A percentile compares a stretch with the other conserved stretches of the same genome.
These are phyloP conservation scores for Solanum corneliomulleri DNA, from an alignment of 257 asterid genomes.

Conservation along the genomic window DNA sequence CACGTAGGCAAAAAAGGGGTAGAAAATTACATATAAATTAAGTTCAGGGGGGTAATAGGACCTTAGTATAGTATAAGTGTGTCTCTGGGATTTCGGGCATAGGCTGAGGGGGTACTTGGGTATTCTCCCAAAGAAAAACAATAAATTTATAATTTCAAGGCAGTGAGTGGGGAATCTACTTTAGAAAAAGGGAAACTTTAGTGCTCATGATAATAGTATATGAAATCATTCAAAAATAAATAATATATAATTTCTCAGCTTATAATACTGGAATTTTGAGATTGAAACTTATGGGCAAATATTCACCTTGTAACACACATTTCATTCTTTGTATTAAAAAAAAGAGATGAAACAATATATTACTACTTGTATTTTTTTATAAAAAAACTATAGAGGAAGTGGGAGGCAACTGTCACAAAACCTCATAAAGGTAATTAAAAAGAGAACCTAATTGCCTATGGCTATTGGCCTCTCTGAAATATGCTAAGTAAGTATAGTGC, in stretches of 20 bases:
- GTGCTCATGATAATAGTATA: background rate
- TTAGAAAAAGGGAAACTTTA: conserved; percentile 1
- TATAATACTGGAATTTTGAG: background rate
- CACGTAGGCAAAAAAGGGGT: too few relatives aligned
- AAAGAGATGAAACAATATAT: background rate
- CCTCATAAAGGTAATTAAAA: background rate
- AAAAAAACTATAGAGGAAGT: background rate
- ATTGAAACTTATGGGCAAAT: conserved; percentile 13
- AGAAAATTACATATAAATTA: too few relatives aligned
- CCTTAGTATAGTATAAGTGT: too few relatives aligned
- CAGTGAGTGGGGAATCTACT: conserved; percentile 16
- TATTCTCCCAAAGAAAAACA: background rate
- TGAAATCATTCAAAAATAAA: background rate
- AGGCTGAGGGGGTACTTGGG: too few relatives aligned
- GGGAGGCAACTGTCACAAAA: conserved; percentile 1
- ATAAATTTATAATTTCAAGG: background rate
- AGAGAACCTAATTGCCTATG: background rate
- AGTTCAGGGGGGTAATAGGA: too few relatives aligned
- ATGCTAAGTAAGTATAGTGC: background rate
- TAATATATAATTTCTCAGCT: background rate
- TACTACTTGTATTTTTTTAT: background rate
- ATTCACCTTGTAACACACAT: background rate
- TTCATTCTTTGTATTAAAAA: background rate
- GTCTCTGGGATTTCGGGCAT: too few relatives aligned
- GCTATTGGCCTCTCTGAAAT: background rate